A percentile compares a stretch with the other conserved stretches of the same genome.
Conservation (phyloP, 768 basidiomycete genomes). For the Asterophora parasitica region DNA sequence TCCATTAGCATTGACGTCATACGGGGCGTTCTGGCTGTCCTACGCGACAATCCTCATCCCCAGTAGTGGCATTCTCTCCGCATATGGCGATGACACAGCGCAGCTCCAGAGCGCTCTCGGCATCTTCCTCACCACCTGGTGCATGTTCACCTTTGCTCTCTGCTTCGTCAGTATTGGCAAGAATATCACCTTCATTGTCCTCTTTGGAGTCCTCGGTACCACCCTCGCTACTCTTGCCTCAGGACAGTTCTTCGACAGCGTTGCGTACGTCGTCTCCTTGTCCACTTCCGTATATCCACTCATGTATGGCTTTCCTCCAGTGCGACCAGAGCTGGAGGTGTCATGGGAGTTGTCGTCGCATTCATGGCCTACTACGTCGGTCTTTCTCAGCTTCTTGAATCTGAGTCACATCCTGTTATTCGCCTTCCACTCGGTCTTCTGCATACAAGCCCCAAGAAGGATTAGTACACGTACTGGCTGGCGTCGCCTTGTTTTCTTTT, state of each 20-base stretch:
- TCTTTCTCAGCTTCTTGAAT: too few relatives aligned
- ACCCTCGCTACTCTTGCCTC: slow-evolving; percentile 25
- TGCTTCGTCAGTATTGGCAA: not conserved
- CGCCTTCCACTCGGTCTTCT: too few relatives aligned
- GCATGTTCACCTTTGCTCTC: slow-evolving; percentile 34
- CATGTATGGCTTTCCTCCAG: slow-evolving; percentile 8
- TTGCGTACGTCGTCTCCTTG: slow-evolving; percentile 10
- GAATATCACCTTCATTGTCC: slow-evolving; percentile 10
- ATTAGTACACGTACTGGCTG: too few relatives aligned
- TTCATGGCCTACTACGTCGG: slow-evolving; percentile 30
- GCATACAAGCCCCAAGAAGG: too few relatives aligned
- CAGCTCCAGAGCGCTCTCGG: slow-evolving; percentile 57
- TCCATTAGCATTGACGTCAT: slow-evolving; percentile 59
- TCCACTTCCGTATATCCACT: not conserved
- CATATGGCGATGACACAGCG: slow-evolving; percentile 35
- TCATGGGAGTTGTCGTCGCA: slow-evolving; percentile 27
- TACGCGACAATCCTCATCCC: slow-evolving; percentile 68
- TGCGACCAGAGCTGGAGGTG: slow-evolving; percentile 23
- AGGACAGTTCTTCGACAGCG: slow-evolving; percentile 16
- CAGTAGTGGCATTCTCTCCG: slow-evolving; percentile 46
- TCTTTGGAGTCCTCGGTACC: slow-evolving; percentile 22
- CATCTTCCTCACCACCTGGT: slow-evolving; percentile 65
- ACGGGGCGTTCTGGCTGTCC: slow-evolving; percentile 79
- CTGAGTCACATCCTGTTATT: too few relatives aligned
- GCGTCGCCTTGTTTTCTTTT: too few relatives aligned